phyloP scores from a whole-genome alignment of 805 yeast species.

The Candida krabiensis region DNA sequence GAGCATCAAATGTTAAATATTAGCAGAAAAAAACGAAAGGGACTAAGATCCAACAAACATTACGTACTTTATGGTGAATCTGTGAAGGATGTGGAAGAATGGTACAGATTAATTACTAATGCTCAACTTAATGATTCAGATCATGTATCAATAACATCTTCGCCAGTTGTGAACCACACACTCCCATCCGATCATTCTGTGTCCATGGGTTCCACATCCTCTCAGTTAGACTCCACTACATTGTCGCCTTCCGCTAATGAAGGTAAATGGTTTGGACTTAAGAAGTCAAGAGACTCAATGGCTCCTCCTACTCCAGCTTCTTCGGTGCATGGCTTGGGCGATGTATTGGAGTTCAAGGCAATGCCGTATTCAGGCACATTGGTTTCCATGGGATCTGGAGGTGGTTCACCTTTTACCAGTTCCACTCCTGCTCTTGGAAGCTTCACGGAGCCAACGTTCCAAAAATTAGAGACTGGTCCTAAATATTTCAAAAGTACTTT shows the following conservation, averaged over 20 bases:
- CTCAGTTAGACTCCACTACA: conserved; percentile 7
- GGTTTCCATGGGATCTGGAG: conserved; percentile 15
- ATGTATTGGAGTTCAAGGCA: conserved; percentile 32
- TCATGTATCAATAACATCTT: conserved; percentile 15
- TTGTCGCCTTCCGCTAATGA: conserved; percentile 18
- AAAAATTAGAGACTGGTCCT: conserved; percentile 20
- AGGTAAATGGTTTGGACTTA: conserved; percentile 23
- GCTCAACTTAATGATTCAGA: conserved; percentile 13
- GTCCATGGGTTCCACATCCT: conserved; percentile 11
- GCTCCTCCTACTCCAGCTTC: conserved; percentile 13
- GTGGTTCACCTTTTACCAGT: conserved; percentile 2
- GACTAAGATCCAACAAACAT: conserved; percentile 30
- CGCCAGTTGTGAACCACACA: conserved; percentile 13
- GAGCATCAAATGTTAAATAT: conserved; percentile 28
- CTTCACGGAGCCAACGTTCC: conserved; percentile 19
- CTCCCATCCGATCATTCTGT: conserved; percentile 9
- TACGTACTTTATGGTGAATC: conserved; percentile 73
- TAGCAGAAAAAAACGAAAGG: conserved; percentile 30
- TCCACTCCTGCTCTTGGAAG: neutral
- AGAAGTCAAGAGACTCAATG: conserved; percentile 17
- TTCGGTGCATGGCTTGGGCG: conserved; percentile 7
- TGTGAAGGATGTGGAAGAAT: conserved; percentile 51
- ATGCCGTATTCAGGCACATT: conserved; percentile 32
- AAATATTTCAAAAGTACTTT: conserved; percentile 66
- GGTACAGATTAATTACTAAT: conserved; percentile 21